Percentiles rank a stretch among this genome's conserved stretches.
phyloP scores from a whole-genome alignment of 352 stramenopile species.

The Pythium periplocum region DNA sequence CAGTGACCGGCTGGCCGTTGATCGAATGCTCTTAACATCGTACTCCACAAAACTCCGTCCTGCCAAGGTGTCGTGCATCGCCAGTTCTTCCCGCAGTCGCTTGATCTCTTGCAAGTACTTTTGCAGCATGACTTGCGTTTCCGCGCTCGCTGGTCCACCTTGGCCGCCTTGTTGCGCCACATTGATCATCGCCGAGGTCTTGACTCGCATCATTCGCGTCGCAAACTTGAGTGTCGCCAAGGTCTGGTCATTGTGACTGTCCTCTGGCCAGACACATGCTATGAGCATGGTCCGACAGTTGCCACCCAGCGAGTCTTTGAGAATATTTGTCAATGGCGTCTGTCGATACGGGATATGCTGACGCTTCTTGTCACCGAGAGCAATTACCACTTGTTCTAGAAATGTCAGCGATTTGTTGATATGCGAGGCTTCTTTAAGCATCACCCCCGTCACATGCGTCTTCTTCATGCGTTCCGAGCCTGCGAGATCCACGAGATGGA shows the following conservation, averaged over 20 bases:
- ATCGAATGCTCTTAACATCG: conserved; percentile 16
- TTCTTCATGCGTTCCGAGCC: conserved; percentile 91
- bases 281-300: conserved; percentile 83
- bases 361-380: conserved; percentile 84
- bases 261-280: conserved; percentile 74
- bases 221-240: conserved; percentile 91
- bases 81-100: conserved; percentile 47
- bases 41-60: conserved; percentile 31
- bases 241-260: conserved; percentile 79
- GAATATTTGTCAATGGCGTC: conserved; percentile 90
- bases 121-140: conserved; percentile 19
- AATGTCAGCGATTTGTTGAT: conserved; percentile 74
- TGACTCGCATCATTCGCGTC: conserved; percentile 82
- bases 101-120: conserved; percentile 44
- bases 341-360: conserved; percentile 92
- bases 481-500: conserved; percentile 92
- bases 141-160: conserved; percentile 9
- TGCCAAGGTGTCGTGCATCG: conserved; percentile 56
- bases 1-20: conserved; percentile 8
- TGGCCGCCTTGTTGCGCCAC: conserved; percentile 17
- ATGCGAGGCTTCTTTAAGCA: conserved; percentile 45
- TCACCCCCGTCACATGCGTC: conserved; percentile 47
- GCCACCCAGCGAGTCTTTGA: conserved; percentile 85
- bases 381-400: conserved; percentile 86
- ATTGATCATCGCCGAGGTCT: conserved; percentile 73